These are phyloP conservation scores for Rhododendron griersonianum DNA, from an alignment of 148 eudicot species.

Conservation along the genomic window DNA sequence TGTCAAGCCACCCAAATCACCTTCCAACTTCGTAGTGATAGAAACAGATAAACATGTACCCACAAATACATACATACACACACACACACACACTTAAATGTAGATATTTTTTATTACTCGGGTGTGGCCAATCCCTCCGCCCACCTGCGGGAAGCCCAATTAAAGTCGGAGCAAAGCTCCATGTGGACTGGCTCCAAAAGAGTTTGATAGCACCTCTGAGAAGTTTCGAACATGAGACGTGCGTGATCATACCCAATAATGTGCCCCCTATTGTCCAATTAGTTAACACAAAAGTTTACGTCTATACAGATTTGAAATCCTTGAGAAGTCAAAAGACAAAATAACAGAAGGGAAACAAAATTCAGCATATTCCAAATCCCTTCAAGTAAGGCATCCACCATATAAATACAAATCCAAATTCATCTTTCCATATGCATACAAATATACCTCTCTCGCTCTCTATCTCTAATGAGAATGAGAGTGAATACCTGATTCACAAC, in stretches of 20 bases:
- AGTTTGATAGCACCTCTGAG: no score
- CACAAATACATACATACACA: not conserved
- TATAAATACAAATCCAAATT: not conserved
- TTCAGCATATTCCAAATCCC: not conserved
- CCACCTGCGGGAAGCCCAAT: not conserved
- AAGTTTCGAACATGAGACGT: not conserved
- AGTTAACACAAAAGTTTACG: not conserved
- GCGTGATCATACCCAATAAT: not conserved
- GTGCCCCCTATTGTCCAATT: not conserved
- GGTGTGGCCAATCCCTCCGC: not conserved
- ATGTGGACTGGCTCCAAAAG: not conserved
- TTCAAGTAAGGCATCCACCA: not conserved
- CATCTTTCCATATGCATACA: not conserved
- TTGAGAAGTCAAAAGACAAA: not conserved
- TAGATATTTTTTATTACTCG: not conserved
- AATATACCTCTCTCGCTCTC: not conserved
- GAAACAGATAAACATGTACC: not conserved
- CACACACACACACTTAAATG: not conserved
- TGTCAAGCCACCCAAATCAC: not conserved
- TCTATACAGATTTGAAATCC: not conserved
- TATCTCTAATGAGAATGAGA: constrained; percentile 8
- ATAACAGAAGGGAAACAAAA: not conserved
- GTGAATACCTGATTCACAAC: constrained; percentile 10
- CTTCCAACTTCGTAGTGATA: not conserved
- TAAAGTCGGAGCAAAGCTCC: no score